These are phyloP conservation scores for Scalesia atractyloides DNA, from an alignment of 129 eudicot species.

Conservation along the genomic window DNA sequence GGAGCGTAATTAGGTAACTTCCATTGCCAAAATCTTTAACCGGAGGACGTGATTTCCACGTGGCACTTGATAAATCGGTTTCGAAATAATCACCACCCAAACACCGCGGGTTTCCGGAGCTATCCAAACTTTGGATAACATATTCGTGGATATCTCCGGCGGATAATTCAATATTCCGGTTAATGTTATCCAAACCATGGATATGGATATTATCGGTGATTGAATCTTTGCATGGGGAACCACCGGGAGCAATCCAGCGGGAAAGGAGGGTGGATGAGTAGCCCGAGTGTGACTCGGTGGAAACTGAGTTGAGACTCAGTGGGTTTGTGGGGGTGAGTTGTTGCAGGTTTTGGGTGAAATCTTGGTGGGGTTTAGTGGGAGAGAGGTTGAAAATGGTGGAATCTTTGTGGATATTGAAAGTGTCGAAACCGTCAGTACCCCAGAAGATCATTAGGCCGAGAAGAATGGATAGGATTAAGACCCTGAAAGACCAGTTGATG, in stretches of 20 bases:
- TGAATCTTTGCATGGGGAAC: conserved; percentile 79
- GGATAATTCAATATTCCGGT: conserved; percentile 34
- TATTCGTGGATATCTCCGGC: conserved; percentile 69
- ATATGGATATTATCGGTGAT: conserved; percentile 57
- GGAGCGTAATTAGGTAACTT: conserved; percentile 63
- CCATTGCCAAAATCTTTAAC: conserved; percentile 74
- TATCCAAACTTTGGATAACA: conserved; percentile 73
- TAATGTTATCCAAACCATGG: conserved; percentile 48
- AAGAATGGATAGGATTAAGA: conserved; percentile 43
- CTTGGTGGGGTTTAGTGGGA: not conserved
- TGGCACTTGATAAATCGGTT: conserved; percentile 65
- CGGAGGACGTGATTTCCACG: conserved; percentile 90
- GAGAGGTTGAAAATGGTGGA: conserved; percentile 9
- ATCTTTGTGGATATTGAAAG: conserved; percentile 33
- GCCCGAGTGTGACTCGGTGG: conserved; percentile 35
- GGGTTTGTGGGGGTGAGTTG: conserved; percentile 5
- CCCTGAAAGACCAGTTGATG: conserved; percentile 65
- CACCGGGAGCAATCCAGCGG: conserved; percentile 75
- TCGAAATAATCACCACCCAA: conserved; percentile 91
- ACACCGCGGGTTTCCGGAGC: conserved; percentile 59
- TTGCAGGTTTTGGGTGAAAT: conserved; percentile 7
- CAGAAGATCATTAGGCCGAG: conserved; percentile 61
- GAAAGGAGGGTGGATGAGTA: conserved; percentile 57
- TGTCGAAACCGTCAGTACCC: conserved; percentile 49
- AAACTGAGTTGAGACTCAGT: conserved; percentile 43